phyloP scores from a whole-genome alignment of 176 grass and related monocot species.

The Luzula sylvatica region DNA sequence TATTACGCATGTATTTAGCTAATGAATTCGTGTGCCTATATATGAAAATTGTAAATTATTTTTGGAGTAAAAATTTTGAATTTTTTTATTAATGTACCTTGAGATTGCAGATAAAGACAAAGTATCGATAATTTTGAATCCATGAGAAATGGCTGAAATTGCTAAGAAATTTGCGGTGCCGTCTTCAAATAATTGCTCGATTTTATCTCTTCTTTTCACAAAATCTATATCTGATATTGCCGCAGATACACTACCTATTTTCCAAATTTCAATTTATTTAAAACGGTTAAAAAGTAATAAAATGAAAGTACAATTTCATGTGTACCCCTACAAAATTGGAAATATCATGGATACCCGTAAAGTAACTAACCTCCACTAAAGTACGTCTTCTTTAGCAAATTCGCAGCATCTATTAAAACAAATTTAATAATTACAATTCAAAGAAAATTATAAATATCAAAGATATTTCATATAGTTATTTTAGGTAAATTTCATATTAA shows the following conservation, averaged over 20 bases:
- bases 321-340: no score
- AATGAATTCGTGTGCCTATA: slow-evolving; percentile 69
- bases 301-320: no score
- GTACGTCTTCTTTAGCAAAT: slow-evolving; percentile 69
- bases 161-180: slow-evolving; percentile 79
- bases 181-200: slow-evolving; percentile 84
- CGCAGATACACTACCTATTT: slow-evolving; percentile 80
- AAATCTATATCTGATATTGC: slow-evolving; percentile 89
- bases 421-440: slow-evolving; percentile 21
- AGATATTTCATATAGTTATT: not conserved
- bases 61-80: not conserved
- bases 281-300: slow-evolving; percentile 14
- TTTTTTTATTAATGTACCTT: slow-evolving; percentile 26
- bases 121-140: slow-evolving; percentile 58
- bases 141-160: slow-evolving; percentile 82
- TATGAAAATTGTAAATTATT: slow-evolving; percentile 14
- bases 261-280: slow-evolving; percentile 6
- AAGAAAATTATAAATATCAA: slow-evolving; percentile 8
- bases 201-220: slow-evolving; percentile 60
- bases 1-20: slow-evolving; percentile 54
- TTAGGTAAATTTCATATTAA: not conserved
- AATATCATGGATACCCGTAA: no score
- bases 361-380: slow-evolving; percentile 77
- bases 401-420: slow-evolving; percentile 62
- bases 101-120: slow-evolving; percentile 59